These are phyloP conservation scores for Geotrichum europaeum DNA, from an alignment of 1,139 yeast genomes.

Conservation along the genomic window DNA sequence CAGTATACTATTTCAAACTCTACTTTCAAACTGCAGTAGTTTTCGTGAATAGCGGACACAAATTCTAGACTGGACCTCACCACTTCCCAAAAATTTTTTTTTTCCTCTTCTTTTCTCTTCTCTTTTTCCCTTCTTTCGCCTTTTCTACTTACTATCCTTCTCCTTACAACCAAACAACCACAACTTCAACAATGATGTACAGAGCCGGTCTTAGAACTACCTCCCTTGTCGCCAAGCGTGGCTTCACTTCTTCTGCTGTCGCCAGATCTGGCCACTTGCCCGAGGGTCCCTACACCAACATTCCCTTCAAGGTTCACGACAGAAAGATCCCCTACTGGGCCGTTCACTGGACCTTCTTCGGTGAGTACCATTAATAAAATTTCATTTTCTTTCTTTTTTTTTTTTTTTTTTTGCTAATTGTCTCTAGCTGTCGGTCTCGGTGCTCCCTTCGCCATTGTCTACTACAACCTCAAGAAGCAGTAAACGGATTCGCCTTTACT, in stretches of 20 bases:
- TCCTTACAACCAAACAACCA: background rate
- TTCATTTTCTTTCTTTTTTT: background rate
- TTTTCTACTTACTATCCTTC: background rate
- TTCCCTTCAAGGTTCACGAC: conserved; percentile 90
- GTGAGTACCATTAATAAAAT: conserved; percentile 33
- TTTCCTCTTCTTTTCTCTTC: conserved; percentile 1
- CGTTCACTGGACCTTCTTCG: conserved; percentile 73
- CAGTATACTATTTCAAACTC: background rate
- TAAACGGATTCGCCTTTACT: conserved; percentile 3
- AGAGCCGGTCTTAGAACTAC: conserved; percentile 26
- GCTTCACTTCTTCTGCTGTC: conserved; percentile 30
- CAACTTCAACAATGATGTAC: conserved; percentile 18
- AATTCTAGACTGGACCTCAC: background rate
- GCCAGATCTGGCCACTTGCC: conserved; percentile 45
- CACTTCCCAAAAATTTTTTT: background rate
- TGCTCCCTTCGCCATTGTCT: conserved; percentile 36
- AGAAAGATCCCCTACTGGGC: conserved; percentile 84
- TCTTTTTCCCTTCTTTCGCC: conserved; percentile 5
- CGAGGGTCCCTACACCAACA: conserved; percentile 83
- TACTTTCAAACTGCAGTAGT: background rate
- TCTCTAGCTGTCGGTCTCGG: conserved; percentile 31
- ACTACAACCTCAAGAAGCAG: conserved; percentile 36
- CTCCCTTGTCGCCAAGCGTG: conserved; percentile 27
- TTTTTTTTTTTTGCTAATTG: background rate
- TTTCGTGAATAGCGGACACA: background rate